phyloP scores from a whole-genome alignment of 768 basidiomycete genomes.

The Rubroboletus pulcherrimus region DNA sequence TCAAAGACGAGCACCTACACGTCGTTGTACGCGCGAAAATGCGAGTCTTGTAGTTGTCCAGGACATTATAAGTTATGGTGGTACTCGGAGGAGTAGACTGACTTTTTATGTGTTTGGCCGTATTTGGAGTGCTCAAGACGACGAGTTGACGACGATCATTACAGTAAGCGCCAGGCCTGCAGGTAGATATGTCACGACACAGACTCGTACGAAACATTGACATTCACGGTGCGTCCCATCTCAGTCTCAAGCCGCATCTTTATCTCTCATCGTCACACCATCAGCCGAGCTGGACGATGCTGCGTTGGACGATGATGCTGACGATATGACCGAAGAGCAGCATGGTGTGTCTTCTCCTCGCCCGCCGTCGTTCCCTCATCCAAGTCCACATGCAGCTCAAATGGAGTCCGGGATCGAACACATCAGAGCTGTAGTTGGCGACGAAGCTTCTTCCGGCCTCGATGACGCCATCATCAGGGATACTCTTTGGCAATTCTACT shows the following conservation, averaged over 20 bases:
- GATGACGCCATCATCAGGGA: constrained; percentile 75
- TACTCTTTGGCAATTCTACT: constrained; percentile 83
- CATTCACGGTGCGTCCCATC: constrained; percentile 50
- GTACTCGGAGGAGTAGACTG: neutral
- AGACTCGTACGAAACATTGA: constrained; percentile 85
- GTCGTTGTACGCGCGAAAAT: constrained; percentile 38
- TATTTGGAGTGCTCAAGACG: constrained; percentile 15
- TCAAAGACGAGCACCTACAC: constrained; percentile 40
- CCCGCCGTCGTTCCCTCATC: neutral
- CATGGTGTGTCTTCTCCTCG: constrained; percentile 48
- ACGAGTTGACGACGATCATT: constrained; percentile 2
- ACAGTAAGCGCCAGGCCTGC: neutral
- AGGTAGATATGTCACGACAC: constrained; percentile 78
- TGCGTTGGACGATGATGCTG: constrained; percentile 71
- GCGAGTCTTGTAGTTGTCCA: constrained; percentile 42
- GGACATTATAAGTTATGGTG: constrained; percentile 41
- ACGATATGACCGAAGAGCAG: constrained; percentile 79
- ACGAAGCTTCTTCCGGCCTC: constrained; percentile 59
- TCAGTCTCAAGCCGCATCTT: neutral
- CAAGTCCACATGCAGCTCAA: constrained; percentile 42
- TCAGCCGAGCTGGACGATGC: constrained; percentile 88
- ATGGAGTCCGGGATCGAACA: constrained; percentile 69
- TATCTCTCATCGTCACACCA: neutral
- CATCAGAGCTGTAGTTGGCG: constrained; percentile 66
- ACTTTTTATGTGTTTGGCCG: constrained; percentile 10